phyloP scores from a whole-genome alignment of 345 rosid genomes.

The Lumnitzera racemosa region DNA sequence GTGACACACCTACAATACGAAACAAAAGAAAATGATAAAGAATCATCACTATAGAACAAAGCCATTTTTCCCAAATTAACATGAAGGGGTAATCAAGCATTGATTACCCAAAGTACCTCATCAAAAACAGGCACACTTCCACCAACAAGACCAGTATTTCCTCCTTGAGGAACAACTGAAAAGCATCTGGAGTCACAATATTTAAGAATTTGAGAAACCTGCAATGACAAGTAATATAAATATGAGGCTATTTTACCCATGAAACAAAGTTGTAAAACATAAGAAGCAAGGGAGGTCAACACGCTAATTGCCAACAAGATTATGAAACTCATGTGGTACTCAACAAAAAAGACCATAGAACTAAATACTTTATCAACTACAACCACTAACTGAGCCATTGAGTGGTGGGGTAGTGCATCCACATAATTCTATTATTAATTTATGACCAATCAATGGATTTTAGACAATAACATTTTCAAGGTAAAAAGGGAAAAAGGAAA shows the following conservation, averaged over 20 bases:
- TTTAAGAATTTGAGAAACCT: constrained; percentile 76
- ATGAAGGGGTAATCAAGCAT: not conserved
- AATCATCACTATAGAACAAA: not conserved
- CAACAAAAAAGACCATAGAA: too few relatives aligned
- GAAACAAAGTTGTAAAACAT: not conserved
- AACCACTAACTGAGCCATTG: too few relatives aligned
- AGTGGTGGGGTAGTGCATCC: not conserved
- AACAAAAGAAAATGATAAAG: not conserved
- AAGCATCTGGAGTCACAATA: constrained; percentile 75
- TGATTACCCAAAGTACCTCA: constrained; percentile 43
- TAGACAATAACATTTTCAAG: not conserved
- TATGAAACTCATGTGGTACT: too few relatives aligned
- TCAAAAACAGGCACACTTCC: constrained; percentile 97
- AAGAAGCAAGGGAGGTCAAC: constrained; percentile 1
- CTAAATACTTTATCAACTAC: too few relatives aligned
- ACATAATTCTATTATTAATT: not conserved
- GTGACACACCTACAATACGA: too few relatives aligned
- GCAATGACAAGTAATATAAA: constrained; percentile 8
- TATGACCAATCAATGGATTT: not conserved
- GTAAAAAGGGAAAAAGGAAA: not conserved
- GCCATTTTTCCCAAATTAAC: not conserved
- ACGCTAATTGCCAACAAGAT: too few relatives aligned
- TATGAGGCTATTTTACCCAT: not conserved
- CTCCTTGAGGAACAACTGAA: constrained; percentile 98
- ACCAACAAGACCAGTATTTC: constrained; percentile 97